Percentiles rank a stretch among this genome's conserved stretches.
phyloP scores from a whole-genome alignment of 2,329 filamentous ascomycete species.

The Trichoderma atroviride region DNA sequence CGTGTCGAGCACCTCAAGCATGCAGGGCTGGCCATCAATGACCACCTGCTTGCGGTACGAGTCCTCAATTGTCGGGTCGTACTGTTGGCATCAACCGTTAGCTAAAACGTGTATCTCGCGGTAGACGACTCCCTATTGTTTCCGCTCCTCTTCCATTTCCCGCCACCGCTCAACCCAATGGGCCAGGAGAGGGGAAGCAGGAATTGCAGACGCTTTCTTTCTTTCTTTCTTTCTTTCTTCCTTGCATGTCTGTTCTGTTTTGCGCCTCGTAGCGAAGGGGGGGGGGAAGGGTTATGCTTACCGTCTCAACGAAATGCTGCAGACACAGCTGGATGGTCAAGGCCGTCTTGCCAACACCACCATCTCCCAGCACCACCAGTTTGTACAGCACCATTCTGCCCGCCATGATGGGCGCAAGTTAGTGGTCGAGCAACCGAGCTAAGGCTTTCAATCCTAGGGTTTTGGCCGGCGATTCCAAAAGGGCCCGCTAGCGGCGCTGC shows the following conservation, averaged over 20 bases:
- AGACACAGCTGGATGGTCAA: conserved; percentile 95
- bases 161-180: conserved; percentile 10
- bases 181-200: conserved; percentile 20
- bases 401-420: conserved; percentile 62
- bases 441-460: conserved; percentile 23
- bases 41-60: conserved; percentile 88
- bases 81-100: conserved; percentile 50
- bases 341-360: conserved; percentile 91
- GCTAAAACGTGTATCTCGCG: background rate
- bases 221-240: background rate
- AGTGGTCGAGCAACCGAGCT: conserved; percentile 31
- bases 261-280: background rate
- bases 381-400: conserved; percentile 96
- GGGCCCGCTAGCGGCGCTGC: conserved; percentile 22
- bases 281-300: conserved; percentile 43
- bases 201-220: background rate
- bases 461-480: conserved; percentile 20
- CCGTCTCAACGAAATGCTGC: conserved; percentile 97
- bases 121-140: conserved; percentile 1
- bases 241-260: background rate
- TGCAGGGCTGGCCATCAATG: conserved; percentile 93
- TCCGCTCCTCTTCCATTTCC: conserved; percentile 22
- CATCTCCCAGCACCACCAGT: conserved; percentile 91
- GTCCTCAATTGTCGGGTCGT: conserved; percentile 86
- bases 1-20: conserved; percentile 96